Evolutionary conservation across 495 filamentous ascomycete species (phyloP), one percentile per base, ranked within the genome.

Genomic region (Daldinia loculata): DNA sequence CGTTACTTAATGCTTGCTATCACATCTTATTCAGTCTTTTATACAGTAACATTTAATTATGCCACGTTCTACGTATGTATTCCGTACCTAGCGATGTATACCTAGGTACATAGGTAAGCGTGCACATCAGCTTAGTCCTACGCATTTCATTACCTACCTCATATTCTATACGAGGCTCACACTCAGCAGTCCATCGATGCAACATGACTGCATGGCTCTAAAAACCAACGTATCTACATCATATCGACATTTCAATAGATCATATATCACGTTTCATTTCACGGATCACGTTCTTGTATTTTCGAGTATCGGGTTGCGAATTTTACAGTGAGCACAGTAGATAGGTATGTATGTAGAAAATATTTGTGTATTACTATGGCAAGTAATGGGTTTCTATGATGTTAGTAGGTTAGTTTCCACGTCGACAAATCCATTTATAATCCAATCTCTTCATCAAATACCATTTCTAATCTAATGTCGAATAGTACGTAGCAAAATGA

Each of bases 111-210:
- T n/a, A n/a, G n/a, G n/a, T 48, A 48, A 48, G 9, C 43, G 19
- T 12, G 43, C 19, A 48, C 19, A 48, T 48, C 43, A 48, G 43
- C 43, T 24, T 48, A 48, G 43, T 22, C 43, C 43, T 11, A 48
- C 43, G 43, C 43, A 48, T 9, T 48, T 48, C 43, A 48, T 48
- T 48, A 24, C 43, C 22, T 48, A n/a, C n/a, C n/a, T n/a, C n/a
- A n/a, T n/a, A 19, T 48, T 48, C 22, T 24, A 22, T 48, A 24
- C 43, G 43, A 48, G 43, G 43, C 43, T 48, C 43, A 48, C 43
- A 11, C 24, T 48, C 43, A 48, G 43, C 43, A 48, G 43, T 24
- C 43, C 43, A 48, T 48, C 43, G 8, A 48, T 48, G 43, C 43
- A 48, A 48, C 43, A 12, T 48, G 43, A 48, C 17, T 22, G 43